A percentile compares a stretch with the other conserved stretches of the same genome.
Evolutionary conservation across 805 yeast genomes (phyloP).

Genomic region (Candida bentonensis): DNA sequence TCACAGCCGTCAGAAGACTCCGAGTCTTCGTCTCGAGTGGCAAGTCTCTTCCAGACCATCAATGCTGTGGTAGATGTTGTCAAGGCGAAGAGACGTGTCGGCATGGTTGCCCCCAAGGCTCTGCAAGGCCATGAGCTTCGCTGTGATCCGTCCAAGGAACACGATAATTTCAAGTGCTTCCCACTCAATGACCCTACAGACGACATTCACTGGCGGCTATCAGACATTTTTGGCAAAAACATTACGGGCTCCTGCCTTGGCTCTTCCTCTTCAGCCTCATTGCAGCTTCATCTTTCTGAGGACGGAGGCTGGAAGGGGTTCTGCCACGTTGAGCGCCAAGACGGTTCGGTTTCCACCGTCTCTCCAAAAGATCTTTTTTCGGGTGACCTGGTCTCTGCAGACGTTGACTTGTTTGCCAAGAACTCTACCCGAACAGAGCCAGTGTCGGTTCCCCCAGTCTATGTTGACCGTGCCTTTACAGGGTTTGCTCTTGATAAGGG

Average conservation of each 20-base stretch:
- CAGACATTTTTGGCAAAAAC: conserved; percentile 54
- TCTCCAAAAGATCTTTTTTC: neutral
- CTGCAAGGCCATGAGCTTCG: conserved; percentile 50
- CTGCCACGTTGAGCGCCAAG: neutral
- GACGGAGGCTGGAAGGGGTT: conserved; percentile 20
- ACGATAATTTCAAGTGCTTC: conserved; percentile 59
- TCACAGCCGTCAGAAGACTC: conserved; percentile 33
- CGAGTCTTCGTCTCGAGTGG: conserved; percentile 10
- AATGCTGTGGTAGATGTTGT: conserved; percentile 62
- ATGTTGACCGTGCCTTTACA: conserved; percentile 72
- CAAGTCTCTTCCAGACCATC: conserved; percentile 43
- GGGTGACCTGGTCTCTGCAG: conserved; percentile 4
- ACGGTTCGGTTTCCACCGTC: neutral
- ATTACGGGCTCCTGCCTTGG: conserved; percentile 49
- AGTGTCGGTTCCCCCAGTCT: conserved; percentile 41
- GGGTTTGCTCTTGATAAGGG: conserved; percentile 89
- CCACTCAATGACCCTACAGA: conserved; percentile 45
- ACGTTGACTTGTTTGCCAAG: conserved; percentile 29
- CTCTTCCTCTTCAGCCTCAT: neutral
- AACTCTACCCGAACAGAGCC: conserved; percentile 32
- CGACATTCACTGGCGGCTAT: conserved; percentile 35
- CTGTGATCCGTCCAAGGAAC: conserved; percentile 54
- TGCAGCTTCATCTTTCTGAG: conserved; percentile 24
- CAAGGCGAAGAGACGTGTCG: conserved; percentile 45
- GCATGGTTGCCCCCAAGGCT: conserved; percentile 71